Percentiles rank a stretch among this genome's conserved stretches.
These are phyloP conservation scores for Aspergillus eucalypticola DNA, from an alignment of 2,329 filamentous ascomycete species.

Conservation along the genomic window DNA sequence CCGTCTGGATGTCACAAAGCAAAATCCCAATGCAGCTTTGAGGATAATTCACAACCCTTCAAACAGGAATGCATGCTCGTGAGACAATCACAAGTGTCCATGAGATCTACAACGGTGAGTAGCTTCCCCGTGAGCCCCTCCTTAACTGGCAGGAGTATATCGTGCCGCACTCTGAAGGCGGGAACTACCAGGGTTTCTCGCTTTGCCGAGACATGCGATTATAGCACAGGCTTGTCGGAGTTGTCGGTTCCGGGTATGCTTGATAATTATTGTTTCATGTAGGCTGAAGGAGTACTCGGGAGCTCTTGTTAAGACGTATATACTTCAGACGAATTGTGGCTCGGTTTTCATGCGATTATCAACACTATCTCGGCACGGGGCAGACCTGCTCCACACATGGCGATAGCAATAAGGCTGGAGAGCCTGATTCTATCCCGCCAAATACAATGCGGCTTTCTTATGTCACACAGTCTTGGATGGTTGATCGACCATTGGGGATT, in stretches of 20 bases:
- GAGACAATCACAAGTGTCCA: neutral
- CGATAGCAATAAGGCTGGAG: neutral
- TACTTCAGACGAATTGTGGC: neutral
- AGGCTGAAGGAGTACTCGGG: neutral
- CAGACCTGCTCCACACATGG: neutral
- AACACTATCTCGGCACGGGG: neutral
- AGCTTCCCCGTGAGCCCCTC: neutral
- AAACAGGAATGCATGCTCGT: neutral
- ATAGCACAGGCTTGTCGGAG: neutral
- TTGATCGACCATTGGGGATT: neutral
- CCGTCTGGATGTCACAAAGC: neutral
- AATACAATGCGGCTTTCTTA: rapidly evolving
- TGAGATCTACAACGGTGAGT: neutral
- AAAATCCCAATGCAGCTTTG: no score
- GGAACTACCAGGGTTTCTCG: neutral
- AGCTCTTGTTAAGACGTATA: neutral
- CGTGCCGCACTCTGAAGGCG: neutral
- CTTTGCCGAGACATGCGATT: neutral
- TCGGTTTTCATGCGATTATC: neutral
- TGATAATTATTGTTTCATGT: neutral
- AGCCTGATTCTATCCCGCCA: neutral
- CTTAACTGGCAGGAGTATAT: neutral
- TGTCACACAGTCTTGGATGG: no score
- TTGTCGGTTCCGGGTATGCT: neutral
- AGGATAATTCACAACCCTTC: no score